phyloP scores from a whole-genome alignment of 208 protist species.

The Leishmania martiniquensis region DNA sequence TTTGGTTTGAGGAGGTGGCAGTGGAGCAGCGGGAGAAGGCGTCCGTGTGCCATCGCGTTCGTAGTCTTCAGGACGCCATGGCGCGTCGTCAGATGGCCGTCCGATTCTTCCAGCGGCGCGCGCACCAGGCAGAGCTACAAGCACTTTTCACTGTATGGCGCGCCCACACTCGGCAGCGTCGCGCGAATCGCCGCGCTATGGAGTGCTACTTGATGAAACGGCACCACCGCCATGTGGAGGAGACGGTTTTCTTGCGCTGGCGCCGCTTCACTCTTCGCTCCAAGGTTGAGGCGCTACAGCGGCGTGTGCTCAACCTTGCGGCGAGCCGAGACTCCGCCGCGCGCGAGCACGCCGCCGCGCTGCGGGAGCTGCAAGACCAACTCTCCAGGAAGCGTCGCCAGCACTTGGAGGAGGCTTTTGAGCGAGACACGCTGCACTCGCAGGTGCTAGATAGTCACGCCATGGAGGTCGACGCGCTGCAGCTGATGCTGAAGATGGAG shows the following conservation, averaged over 20 bases:
- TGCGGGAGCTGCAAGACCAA: constrained; percentile 26
- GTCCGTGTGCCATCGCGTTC: constrained; percentile 35
- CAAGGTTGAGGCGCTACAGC: constrained; percentile 40
- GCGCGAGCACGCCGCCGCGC: constrained; percentile 12
- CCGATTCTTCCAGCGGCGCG: constrained; percentile 44
- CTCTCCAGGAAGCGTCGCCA: constrained; percentile 16
- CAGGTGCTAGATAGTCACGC: constrained; percentile 73
- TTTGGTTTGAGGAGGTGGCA: constrained; percentile 73
- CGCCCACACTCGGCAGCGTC: constrained; percentile 31
- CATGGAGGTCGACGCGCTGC: constrained; percentile 55
- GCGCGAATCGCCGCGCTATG: constrained; percentile 34
- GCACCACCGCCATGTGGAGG: constrained; percentile 38
- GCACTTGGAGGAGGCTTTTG: constrained; percentile 23
- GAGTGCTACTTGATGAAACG: constrained; percentile 40
- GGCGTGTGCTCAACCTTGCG: constrained; percentile 37
- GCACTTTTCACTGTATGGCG: constrained; percentile 61
- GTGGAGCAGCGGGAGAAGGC: constrained; percentile 37
- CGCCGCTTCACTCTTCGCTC: constrained; percentile 55
- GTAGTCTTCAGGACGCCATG: constrained; percentile 46
- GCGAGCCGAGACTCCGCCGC: constrained; percentile 9
- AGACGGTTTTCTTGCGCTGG: constrained; percentile 75
- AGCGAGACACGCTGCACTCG: constrained; percentile 54
- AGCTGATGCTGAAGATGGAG: constrained; percentile 43
- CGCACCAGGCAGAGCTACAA: constrained; percentile 33
- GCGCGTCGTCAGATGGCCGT: constrained; percentile 55